Conservation (phyloP, 306 rosid genomes). For the Quercus suber region DNA sequence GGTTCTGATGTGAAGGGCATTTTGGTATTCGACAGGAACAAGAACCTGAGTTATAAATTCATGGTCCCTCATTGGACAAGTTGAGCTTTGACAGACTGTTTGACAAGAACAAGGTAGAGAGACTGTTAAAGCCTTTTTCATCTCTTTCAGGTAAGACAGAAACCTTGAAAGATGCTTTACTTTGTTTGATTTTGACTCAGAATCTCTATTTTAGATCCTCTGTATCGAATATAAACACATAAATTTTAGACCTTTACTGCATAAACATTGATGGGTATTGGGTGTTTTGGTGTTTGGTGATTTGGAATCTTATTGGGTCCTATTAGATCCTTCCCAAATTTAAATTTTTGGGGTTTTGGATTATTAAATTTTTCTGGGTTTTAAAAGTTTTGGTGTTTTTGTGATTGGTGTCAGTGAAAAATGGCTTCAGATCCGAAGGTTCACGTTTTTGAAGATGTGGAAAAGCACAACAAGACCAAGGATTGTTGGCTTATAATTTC, state of each 20-base stretch:
- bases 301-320: constrained; percentile 3
- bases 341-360: constrained; percentile 14
- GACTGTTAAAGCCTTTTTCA: too few relatives aligned
- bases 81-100: too few relatives aligned
- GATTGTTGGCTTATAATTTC: constrained; percentile 90
- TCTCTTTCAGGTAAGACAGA: too few relatives aligned
- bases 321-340: constrained; percentile 3
- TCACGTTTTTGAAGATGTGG: constrained; percentile 63
- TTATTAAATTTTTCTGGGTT: constrained; percentile 19
- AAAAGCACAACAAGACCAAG: constrained; percentile 66
- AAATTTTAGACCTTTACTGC: background rate
- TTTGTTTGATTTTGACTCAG: background rate
- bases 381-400: background rate
- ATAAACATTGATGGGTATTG: background rate
- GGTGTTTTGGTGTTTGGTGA: constrained; percentile 3
- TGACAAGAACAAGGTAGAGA: too few relatives aligned
- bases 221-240: background rate
- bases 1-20: background rate
- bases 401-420: constrained; percentile 31
- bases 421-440: constrained; percentile 75
- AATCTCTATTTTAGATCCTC: background rate
- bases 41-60: too few relatives aligned
- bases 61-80: too few relatives aligned
- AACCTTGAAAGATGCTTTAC: too few relatives aligned
- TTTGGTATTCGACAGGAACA: background rate